These are phyloP conservation scores for Angomonas ambiguus DNA, from an alignment of 208 protist species.

Conservation along the genomic window DNA sequence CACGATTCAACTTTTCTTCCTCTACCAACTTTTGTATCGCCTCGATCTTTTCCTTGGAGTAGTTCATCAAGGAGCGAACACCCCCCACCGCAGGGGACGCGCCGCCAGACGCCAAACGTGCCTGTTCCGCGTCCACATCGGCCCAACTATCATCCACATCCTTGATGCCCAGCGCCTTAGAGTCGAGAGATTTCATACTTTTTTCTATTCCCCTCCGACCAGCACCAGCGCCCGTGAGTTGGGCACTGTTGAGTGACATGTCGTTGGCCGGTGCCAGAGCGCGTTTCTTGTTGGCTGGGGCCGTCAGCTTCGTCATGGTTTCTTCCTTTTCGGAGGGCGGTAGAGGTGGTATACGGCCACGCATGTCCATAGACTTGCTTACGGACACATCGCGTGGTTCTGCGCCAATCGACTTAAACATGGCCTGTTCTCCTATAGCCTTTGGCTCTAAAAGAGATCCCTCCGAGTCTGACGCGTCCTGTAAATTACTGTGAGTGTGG, in stretches of 20 bases:
- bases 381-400: conserved; percentile 23
- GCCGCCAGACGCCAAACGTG: background rate
- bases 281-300: background rate
- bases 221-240: background rate
- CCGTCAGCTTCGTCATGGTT: conserved; percentile 1
- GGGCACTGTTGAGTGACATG: conserved; percentile 21
- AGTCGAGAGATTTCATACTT: conserved; percentile 32
- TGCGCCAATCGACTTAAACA: conserved; percentile 27
- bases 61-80: conserved; percentile 21
- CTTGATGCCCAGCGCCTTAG: conserved; percentile 20
- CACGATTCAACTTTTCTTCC: conserved; percentile 42
- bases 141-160: conserved; percentile 35
- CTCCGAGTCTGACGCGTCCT: conserved; percentile 9
- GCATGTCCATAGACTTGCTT: conserved; percentile 29
- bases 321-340: background rate
- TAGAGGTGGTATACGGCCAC: conserved; percentile 10
- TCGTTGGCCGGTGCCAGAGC: conserved; percentile 10
- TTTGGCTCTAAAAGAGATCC: conserved; percentile 25
- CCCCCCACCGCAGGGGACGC: conserved; percentile 12
- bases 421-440: conserved; percentile 33
- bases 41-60: conserved; percentile 22
- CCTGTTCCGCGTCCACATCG: conserved; percentile 19
- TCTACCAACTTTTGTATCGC: conserved; percentile 17
- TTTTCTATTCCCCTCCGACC: background rate
- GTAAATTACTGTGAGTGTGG: conserved; percentile 16